phyloP scores from a whole-genome alignment of 768 basidiomycete genomes.

The Mycena epipterygia region DNA sequence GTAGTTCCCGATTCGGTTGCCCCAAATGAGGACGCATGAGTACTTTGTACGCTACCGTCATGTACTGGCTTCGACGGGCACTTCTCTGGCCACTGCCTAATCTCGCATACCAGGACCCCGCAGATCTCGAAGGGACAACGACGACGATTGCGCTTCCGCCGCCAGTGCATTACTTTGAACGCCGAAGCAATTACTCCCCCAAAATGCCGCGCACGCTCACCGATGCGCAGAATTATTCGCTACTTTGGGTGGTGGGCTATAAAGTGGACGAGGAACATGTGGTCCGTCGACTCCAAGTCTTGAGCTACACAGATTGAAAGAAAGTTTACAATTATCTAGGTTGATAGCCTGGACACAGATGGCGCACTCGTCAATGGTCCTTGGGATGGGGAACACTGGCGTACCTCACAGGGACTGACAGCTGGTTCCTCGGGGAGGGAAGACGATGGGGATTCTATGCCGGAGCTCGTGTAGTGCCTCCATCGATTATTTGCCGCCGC shows the following conservation, averaged over 20 bases:
- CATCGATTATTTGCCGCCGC: background rate
- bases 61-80: background rate
- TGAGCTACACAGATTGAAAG: too few species aligned
- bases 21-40: background rate
- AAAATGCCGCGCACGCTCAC: background rate
- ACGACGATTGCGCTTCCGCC: background rate
- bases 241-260: background rate
- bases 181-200: background rate
- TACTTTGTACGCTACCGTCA: background rate
- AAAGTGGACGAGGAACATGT: background rate
- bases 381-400: background rate
- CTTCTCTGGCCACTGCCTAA: background rate
- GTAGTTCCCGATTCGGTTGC: background rate
- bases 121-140: background rate
- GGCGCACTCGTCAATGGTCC: too few species aligned
- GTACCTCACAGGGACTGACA: background rate
- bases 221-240: too few species aligned
- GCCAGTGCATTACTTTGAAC: background rate
- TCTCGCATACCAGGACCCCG: background rate
- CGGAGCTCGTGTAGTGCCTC: background rate
- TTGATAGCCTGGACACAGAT: background rate
- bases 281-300: too few species aligned
- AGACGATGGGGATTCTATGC: background rate
- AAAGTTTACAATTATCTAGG: background rate
- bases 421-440: background rate